phyloP scores from a whole-genome alignment of 495 filamentous ascomycete genomes.

The Gamarada debralockiae region DNA sequence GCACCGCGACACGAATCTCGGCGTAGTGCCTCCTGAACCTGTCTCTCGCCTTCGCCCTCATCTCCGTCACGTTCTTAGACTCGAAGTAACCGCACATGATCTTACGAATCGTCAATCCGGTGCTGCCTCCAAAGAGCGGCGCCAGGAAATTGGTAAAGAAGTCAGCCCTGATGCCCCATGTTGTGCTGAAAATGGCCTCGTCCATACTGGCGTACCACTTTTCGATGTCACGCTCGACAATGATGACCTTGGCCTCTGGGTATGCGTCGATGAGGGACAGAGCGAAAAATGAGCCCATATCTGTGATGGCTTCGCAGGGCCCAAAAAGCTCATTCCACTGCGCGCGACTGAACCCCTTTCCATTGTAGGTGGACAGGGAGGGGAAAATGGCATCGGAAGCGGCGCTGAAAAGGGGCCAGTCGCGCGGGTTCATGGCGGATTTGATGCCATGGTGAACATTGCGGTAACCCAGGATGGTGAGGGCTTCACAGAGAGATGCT shows the following conservation, averaged over 20 bases:
- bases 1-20: background rate
- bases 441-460: background rate
- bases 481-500: background rate
- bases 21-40: no score
- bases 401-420: background rate
- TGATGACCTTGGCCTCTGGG: conserved; percentile 41
- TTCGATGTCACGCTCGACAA: conserved; percentile 34
- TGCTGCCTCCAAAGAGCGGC: no score
- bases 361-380: background rate
- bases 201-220: conserved; percentile 32
- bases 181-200: background rate
- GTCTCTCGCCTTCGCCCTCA: no score
- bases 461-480: background rate
- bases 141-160: no score
- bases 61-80: no score
- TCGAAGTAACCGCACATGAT: no score
- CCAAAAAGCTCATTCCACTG: conserved; percentile 37
- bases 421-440: background rate
- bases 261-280: conserved; percentile 39
- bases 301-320: conserved; percentile 36
- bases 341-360: no score
- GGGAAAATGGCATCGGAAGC: background rate
- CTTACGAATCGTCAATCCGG: no score
- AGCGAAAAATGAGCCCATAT: conserved; percentile 33
- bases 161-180: no score